A percentile compares a stretch with the other conserved stretches of the same genome.
phyloP scores from a whole-genome alignment of 2,329 filamentous ascomycete species.

The Fusarium sp. region DNA sequence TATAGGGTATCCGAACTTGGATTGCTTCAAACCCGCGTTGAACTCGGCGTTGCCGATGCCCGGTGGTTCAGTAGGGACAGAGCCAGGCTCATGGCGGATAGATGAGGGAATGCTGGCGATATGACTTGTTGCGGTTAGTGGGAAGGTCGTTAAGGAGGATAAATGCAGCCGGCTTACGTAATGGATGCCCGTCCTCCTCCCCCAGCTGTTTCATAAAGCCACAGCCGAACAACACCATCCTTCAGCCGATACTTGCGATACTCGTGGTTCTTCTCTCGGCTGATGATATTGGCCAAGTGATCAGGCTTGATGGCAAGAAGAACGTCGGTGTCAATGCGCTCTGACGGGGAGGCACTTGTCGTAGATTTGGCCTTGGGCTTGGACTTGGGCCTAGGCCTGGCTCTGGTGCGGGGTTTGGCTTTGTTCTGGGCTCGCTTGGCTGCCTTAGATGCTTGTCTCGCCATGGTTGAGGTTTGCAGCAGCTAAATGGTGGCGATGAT shows the following conservation, averaged over 20 bases:
- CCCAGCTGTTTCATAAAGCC: constrained; percentile 40
- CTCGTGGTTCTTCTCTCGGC: constrained; percentile 40
- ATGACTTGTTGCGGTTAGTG: constrained; percentile 8
- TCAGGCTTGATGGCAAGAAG: constrained; percentile 37
- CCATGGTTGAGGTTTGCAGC: neutral
- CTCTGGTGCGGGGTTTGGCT: neutral
- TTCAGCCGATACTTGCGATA: constrained; percentile 41
- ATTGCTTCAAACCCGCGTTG: constrained; percentile 41
- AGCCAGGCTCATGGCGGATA: constrained; percentile 21
- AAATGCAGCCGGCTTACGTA: constrained; percentile 30
- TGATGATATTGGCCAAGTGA: constrained; percentile 36
- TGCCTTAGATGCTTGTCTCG: neutral
- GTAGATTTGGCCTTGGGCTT: neutral
- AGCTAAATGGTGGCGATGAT: neutral
- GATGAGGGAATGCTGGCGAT: constrained; percentile 20
- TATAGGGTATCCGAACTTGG: constrained; percentile 43
- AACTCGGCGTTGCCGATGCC: constrained; percentile 45
- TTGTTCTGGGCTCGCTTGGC: neutral
- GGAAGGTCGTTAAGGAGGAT: neutral
- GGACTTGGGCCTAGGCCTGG: neutral
- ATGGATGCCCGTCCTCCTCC: constrained; percentile 32
- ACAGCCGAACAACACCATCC: constrained; percentile 37
- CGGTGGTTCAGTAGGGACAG: constrained; percentile 31
- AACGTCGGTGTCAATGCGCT: constrained; percentile 23
- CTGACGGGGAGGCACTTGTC: neutral